Evolutionary conservation across 2,329 filamentous ascomycete genomes (phyloP), one percentile per base, ranked within the genome.

Genomic region (Fusarium ramigenum): DNA sequence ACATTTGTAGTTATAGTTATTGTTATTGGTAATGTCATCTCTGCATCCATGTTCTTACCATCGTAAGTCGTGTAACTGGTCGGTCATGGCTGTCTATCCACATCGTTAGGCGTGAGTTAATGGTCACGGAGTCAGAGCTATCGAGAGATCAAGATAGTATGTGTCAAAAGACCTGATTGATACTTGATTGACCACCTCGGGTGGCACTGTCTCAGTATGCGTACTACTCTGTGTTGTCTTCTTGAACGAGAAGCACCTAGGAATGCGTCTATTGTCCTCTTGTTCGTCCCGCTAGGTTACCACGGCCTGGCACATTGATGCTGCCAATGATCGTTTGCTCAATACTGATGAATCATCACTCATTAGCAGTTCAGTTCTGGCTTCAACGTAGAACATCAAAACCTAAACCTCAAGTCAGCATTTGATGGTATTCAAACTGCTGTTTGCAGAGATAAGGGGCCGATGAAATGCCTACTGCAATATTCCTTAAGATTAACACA

Each of bases 291-390:
- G 3, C 12, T 34, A 10, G 16, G 30, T 25, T 3, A 34, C 11
- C 47, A 10, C n/a, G n/a, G 11, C 30, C 11, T 25, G 6, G 2
- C 18, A 34, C 18, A 25, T 19, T 23, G 16, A 50, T 14, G 6
- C 23, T 50, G 4, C 10, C 15, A n/a, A 23, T 49, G 15, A 9
- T 34, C 16, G 16, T 18, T 30, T 36, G 6, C 30, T 36, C n/a
- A 15, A 6, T 15, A 9, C 30, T 25, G 23, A 19, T 25, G 12
- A 36, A 19, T 19, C 19, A 5, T 15, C 32, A 10, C 11, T 23
- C 3, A 6, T 6, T 15, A 19, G 3, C 2, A 19, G 9, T 9
- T 23, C 4, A 14, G 5, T 19, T 25, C 16, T 10, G 16, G 8
- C n/a, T 23, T 34, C 1, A 23, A 34, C 4, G 32, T 2, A 30